phyloP scores from a whole-genome alignment of 78 protist genomes.

The Anaeramoeba flamelloides region DNA sequence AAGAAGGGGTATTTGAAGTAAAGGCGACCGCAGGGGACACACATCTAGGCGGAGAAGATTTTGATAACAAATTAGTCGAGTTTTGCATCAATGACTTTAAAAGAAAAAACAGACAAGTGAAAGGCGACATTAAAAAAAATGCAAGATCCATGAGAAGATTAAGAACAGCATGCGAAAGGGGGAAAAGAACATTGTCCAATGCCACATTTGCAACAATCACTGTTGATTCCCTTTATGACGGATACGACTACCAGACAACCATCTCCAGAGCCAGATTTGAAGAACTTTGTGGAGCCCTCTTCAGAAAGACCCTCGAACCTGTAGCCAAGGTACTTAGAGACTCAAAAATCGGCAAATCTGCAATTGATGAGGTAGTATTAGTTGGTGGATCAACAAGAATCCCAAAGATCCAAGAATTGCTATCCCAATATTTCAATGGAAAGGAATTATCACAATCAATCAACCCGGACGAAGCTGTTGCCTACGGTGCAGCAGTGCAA shows the following conservation, averaged over 20 bases:
- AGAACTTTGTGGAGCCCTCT: conserved; percentile 73
- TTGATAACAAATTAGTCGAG: conserved; percentile 45
- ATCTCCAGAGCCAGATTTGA: conserved; percentile 95
- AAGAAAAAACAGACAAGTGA: conserved; percentile 29
- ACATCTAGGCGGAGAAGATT: conserved; percentile 66
- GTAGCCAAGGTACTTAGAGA: conserved; percentile 73
- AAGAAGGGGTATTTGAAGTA: conserved; percentile 58
- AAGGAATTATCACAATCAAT: conserved; percentile 64
- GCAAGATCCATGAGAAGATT: conserved; percentile 40
- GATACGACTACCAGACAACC: conserved; percentile 72
- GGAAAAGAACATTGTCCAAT: conserved; percentile 56
- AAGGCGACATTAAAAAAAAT: conserved; percentile 15
- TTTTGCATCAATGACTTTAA: conserved; percentile 31
- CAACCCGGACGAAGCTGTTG: conserved; percentile 98
- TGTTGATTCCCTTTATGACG: conserved; percentile 82
- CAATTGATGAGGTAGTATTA: conserved; percentile 73
- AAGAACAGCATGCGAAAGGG: conserved; percentile 50
- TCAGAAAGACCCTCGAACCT: conserved; percentile 70
- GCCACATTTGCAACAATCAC: conserved; percentile 66
- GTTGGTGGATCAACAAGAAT: conserved; percentile 98
- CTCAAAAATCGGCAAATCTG: conserved; percentile 51
- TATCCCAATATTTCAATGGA: conserved; percentile 85
- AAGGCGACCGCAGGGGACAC: conserved; percentile 69
- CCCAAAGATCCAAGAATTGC: conserved; percentile 84
- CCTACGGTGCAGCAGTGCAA: conserved; percentile 99